Evolutionary conservation across 805 yeast species (phyloP), one percentile per base, ranked within the genome.

Genomic region (Lachancea waltii): DNA sequence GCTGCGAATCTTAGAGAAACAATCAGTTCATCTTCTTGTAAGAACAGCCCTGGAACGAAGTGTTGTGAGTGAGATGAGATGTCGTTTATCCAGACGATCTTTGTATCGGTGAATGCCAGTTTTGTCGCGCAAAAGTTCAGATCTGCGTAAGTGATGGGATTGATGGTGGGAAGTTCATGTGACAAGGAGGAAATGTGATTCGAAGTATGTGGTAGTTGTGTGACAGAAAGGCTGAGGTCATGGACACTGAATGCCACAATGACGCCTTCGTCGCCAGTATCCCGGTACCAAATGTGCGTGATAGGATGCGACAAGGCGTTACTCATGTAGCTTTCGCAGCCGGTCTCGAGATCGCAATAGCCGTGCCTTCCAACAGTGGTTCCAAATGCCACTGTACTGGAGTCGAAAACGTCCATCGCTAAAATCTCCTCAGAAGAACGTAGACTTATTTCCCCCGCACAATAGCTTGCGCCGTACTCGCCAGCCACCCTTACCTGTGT

Each of bases 1-100:
- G 30, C 13, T 9, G 33, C 34, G 24, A 28, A 28, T 18, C 20
- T 39, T 29, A 39, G 22, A 14, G 40, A 35, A 10, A 39, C 40
- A 15, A 35, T 19, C 30, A 19, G 21, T 20, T 27, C 38, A 38
- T 32, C 37, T 9, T 26, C 33, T 16, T 31, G 30, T 7, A 37
- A 29, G 15, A 15, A 29, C 7, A 37, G 27, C 14, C 41, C 41
- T 11, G 30, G 33, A 2, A 35, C 28, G n/a, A 14, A n/a, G 21
- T 19, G 4, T 8, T 21, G 23, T 17, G 39, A 13, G 33, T 30
- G 13, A 5, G 31, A 25, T 17, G 34, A 19, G 25, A 20, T 20
- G 35, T 13, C 34, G 28, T 15, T 11, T 5, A 23, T 13, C 26
- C 26, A 23, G 7, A 23, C 26, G 26, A 11, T 23, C 13, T 13